Evolutionary conservation across 2,329 filamentous ascomycete species (phyloP), one percentile per base, ranked within the genome.

Genomic region (Celoporthe dispersa): DNA sequence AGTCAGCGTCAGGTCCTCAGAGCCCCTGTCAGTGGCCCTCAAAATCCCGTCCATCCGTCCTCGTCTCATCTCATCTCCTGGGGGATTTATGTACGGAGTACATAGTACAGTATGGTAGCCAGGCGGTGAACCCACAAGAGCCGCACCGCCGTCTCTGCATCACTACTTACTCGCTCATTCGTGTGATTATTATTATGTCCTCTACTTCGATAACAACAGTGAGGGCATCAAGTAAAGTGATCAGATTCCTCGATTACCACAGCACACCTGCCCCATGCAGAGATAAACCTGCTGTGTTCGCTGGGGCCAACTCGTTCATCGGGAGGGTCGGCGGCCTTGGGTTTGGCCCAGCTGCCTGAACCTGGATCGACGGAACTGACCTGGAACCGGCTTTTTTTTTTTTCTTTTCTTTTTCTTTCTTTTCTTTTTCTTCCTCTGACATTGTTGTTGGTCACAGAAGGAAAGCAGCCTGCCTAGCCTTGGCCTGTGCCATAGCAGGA

Each of bases 401-500:
- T n/a, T 8, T 48, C 22, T 48, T 48, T 8, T 48, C 44, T 48
- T 22, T 48, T n/a, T 8, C 22, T 5, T 22, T 12, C 11, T 12
- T 39, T 14, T 41, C 19, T 11, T 41, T 19, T 19, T 19, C 6
- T 11, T 41, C 6, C n/a, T n/a, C 3, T 8, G 53, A 57, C 25
- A 31, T 28, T 31, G 53, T 31, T 57, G 51, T 31, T 55, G 51
- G 51, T 4, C 4, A 31, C 51, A 55, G 25, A 31, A 48, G 41
- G 48, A 25, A 53, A 25, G 59, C 59, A 25, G 59, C 59, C 33
- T 61, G 51, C 51, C 14, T 31, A 11, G 22, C 12, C 59, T 31
- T 33, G 59, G 44, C 44, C 28, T 53, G 63, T 64, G 28, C 63
- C 44, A 64, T 64, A 64, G 41, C 41, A 64, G 63, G 44, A 48